Conservation (phyloP, 306 rosid genomes). For the Prunus mume region DNA sequence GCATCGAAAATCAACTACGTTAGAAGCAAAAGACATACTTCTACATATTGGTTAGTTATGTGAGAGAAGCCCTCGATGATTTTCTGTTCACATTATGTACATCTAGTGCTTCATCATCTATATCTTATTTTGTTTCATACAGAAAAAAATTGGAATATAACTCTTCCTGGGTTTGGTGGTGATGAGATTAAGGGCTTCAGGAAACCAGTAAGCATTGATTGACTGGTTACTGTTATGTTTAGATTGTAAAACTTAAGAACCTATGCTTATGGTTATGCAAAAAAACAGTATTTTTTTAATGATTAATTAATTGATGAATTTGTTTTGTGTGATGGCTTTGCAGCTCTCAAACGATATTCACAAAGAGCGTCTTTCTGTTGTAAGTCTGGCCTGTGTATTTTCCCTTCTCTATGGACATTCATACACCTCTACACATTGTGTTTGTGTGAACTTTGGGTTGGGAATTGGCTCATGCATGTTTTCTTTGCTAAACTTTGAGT, state of each 20-base stretch:
- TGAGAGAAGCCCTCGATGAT: conserved; percentile 8
- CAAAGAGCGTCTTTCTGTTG: conserved; percentile 86
- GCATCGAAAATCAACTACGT: conserved; percentile 79
- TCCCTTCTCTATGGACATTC: conserved; percentile 4
- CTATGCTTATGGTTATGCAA: neutral
- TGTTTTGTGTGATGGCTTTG: conserved; percentile 33
- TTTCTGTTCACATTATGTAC: conserved; percentile 3
- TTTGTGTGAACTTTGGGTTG: neutral
- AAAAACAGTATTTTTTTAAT: neutral
- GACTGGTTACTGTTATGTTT: conserved; percentile 19
- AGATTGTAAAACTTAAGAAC: neutral
- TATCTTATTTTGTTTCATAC: conserved; percentile 20
- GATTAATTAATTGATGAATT: neutral
- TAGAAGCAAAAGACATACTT: conserved; percentile 93
- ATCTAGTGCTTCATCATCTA: conserved; percentile 16
- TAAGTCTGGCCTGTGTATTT: conserved; percentile 41
- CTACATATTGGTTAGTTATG: conserved; percentile 76
- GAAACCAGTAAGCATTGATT: conserved; percentile 52
- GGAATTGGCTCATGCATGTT: neutral
- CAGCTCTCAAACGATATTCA: conserved; percentile 73
- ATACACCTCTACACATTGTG: neutral
- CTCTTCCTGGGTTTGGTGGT: conserved; percentile 91
- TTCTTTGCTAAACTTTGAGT: neutral
- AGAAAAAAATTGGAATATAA: conserved; percentile 88
- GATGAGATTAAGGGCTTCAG: conserved; percentile 87